phyloP scores from a whole-genome alignment of 352 stramenopile species.

The Blastocystis sp. region DNA sequence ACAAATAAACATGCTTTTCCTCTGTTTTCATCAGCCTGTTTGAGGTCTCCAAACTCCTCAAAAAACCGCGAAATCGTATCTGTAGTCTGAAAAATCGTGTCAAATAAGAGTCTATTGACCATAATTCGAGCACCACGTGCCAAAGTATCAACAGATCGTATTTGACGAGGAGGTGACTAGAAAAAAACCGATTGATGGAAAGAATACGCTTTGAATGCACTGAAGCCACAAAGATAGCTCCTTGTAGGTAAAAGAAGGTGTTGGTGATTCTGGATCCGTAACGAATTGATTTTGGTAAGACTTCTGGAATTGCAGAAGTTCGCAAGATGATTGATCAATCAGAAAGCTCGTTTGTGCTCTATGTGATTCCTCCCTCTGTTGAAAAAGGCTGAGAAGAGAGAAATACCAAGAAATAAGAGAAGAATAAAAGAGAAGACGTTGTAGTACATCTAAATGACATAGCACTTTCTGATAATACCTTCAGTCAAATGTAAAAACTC shows the following conservation, averaged over 20 bases:
- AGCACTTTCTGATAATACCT: too few species aligned
- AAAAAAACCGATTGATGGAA: background rate
- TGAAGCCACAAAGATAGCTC: background rate
- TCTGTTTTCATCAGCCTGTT: background rate
- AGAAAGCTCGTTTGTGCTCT: background rate
- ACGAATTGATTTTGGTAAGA: background rate
- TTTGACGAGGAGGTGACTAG: background rate
- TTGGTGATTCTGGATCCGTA: background rate
- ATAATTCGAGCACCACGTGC: background rate
- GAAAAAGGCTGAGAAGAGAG: background rate
- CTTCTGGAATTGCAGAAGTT: constrained; percentile 22
- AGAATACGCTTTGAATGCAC: constrained; percentile 12
- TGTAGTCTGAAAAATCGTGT: background rate
- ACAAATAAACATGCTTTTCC: background rate
- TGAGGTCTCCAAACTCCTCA: background rate
- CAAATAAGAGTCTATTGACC: background rate
- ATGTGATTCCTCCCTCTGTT: background rate
- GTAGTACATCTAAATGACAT: background rate
- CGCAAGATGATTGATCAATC: background rate
- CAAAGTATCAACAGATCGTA: background rate
- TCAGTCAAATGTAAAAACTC: too few species aligned
- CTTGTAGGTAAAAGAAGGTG: background rate
- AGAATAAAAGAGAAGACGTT: constrained; percentile 6
- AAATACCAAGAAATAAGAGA: constrained; percentile 28
- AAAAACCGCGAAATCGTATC: background rate